A percentile compares a stretch with the other conserved stretches of the same genome.
phyloP scores from a whole-genome alignment of 768 basidiomycete genomes.

The Trametes cubensis region DNA sequence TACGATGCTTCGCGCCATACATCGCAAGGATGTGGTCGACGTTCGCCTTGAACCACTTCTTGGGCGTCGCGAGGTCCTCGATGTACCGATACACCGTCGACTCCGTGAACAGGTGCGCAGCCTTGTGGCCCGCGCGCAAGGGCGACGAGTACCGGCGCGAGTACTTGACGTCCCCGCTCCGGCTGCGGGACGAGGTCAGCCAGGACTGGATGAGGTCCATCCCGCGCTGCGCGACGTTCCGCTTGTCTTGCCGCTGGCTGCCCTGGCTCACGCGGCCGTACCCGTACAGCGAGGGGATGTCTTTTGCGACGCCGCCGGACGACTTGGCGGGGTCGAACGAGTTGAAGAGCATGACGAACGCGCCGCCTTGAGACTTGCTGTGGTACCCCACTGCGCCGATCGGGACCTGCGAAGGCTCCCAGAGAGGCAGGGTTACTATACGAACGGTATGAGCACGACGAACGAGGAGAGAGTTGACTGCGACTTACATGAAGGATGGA shows the following conservation, averaged over 20 bases:
- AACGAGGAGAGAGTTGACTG: not conserved
- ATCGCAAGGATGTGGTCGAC: conserved; percentile 61
- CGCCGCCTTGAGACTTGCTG: conserved; percentile 57
- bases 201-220: conserved; percentile 55
- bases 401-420: conserved; percentile 63
- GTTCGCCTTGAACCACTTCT: conserved; percentile 74
- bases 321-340: conserved; percentile 57
- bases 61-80: conserved; percentile 61
- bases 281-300: conserved; percentile 61
- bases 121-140: conserved; percentile 63
- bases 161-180: conserved; percentile 34
- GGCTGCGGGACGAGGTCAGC: conserved; percentile 40
- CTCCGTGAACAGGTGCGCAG: conserved; percentile 71
- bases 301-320: conserved; percentile 44
- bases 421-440: conserved; percentile 54
- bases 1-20: conserved; percentile 45
- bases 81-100: conserved; percentile 70
- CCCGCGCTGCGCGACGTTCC: conserved; percentile 59
- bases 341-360: conserved; percentile 75
- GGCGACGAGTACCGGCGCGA: conserved; percentile 62
- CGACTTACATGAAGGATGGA: conserved; percentile 64
- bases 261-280: conserved; percentile 60
- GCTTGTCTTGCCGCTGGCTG: conserved; percentile 55
- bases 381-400: conserved; percentile 81
- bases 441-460: not conserved